Percentiles rank a stretch among this genome's conserved stretches.
Conservation (phyloP, 305 asterid species). For the Coffea humblotiana region DNA sequence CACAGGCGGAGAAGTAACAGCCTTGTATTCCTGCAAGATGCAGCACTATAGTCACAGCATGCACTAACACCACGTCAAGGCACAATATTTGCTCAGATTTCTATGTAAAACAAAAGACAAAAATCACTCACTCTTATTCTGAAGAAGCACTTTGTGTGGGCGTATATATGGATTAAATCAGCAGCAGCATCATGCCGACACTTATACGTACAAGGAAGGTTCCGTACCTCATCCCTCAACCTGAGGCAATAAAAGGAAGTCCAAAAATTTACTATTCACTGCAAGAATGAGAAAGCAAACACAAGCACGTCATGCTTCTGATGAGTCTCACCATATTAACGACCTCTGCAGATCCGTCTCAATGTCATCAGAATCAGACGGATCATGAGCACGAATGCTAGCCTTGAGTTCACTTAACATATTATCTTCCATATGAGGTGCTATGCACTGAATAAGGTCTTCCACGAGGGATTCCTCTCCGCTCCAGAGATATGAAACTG, state of each 20-base stretch:
- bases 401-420: constrained; percentile 66
- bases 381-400: constrained; percentile 75
- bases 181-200: constrained; percentile 99
- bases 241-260: constrained; percentile 41
- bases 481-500: constrained; percentile 74
- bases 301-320: constrained; percentile 8
- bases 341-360: constrained; percentile 70
- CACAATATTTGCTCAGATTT: constrained; percentile 8
- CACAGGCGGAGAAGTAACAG: constrained; percentile 89
- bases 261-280: neutral
- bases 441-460: constrained; percentile 74
- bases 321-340: constrained; percentile 66
- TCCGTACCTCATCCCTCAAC: constrained; percentile 98
- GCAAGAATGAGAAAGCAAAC: neutral
- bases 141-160: constrained; percentile 78
- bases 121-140: constrained; percentile 66
- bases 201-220: constrained; percentile 82
- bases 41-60: constrained; percentile 16
- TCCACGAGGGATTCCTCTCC: constrained; percentile 96
- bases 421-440: constrained; percentile 80
- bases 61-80: constrained; percentile 13
- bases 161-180: constrained; percentile 92
- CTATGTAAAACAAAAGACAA: constrained; percentile 13
- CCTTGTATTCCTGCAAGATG: constrained; percentile 71
- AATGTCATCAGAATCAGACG: constrained; percentile 63